phyloP scores from a whole-genome alignment of 805 yeast species.

The Starmerella kuoi region DNA sequence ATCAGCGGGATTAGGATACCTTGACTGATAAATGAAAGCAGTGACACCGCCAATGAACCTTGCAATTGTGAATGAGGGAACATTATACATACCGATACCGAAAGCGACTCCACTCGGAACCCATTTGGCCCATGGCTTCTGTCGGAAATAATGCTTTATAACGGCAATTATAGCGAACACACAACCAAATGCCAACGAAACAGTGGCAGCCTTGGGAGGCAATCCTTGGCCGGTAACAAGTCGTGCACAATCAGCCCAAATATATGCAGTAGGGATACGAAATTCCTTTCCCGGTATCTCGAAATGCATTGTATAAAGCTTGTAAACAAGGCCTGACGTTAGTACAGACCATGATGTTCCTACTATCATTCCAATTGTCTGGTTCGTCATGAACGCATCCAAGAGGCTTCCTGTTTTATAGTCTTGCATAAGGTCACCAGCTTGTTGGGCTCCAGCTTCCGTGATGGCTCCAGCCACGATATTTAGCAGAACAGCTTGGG shows the following conservation, averaged over 20 bases:
- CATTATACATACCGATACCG: conserved; percentile 89
- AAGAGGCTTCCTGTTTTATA: conserved; percentile 83
- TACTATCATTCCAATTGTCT: conserved; percentile 75
- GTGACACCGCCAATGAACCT: conserved; percentile 79
- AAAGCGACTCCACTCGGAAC: conserved; percentile 94
- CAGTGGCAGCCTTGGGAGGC: conserved; percentile 61
- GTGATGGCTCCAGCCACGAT: conserved; percentile 93
- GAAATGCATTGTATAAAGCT: conserved; percentile 67
- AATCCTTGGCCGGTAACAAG: conserved; percentile 82
- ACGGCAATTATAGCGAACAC: conserved; percentile 50
- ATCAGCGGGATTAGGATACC: conserved; percentile 30
- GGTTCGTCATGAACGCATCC: conserved; percentile 88
- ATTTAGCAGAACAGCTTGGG: conserved; percentile 73
- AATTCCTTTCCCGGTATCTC: conserved; percentile 72
- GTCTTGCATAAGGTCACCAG: conserved; percentile 97
- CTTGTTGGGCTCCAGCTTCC: conserved; percentile 98
- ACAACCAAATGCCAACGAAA: conserved; percentile 57
- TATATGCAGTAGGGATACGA: conserved; percentile 86
- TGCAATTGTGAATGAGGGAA: conserved; percentile 88
- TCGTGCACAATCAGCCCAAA: conserved; percentile 94
- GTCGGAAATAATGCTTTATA: conserved; percentile 30
- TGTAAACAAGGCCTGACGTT: conserved; percentile 70
- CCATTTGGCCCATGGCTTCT: conserved; percentile 30
- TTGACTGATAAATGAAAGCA: conserved; percentile 38
- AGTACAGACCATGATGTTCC: conserved; percentile 80